phyloP scores from a whole-genome alignment of 225 moss, liverwort and hornwort genomes.

The Climacium dendroides region DNA sequence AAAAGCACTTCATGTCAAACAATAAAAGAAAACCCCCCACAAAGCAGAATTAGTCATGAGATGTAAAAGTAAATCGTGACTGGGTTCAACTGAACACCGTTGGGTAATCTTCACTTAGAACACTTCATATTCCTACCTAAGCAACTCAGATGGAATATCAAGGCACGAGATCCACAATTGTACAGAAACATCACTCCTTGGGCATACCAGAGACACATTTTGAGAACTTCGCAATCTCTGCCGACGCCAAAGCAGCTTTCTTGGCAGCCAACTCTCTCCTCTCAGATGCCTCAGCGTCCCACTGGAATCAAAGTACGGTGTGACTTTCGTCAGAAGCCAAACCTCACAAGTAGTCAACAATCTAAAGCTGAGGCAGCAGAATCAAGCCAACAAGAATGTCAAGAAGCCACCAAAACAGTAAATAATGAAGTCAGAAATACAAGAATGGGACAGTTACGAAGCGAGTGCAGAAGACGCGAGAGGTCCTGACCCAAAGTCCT shows the following conservation, averaged over 20 bases:
- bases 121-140: background rate
- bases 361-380: background rate
- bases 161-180: background rate
- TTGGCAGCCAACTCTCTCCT: constrained; percentile 95
- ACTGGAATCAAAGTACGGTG: constrained; percentile 30
- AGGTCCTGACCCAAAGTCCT: background rate
- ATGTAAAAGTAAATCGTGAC: background rate
- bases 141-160: background rate
- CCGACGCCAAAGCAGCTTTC: constrained; percentile 90
- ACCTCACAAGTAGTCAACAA: background rate
- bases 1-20: background rate
- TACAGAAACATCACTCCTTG: background rate
- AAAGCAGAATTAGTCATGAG: background rate
- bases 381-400: background rate
- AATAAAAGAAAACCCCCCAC: background rate
- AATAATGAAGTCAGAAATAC: background rate
- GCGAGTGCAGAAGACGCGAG: background rate
- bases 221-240: constrained; percentile 84
- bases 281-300: constrained; percentile 84
- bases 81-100: background rate
- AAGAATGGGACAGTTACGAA: background rate
- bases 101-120: background rate
- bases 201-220: constrained; percentile 79
- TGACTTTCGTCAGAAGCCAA: background rate
- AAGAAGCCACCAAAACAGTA: background rate